Percentiles rank a stretch among this genome's conserved stretches.
These are phyloP conservation scores for Cladophialophora immunda DNA, from an alignment of 2,329 filamentous ascomycete species.

Conservation along the genomic window DNA sequence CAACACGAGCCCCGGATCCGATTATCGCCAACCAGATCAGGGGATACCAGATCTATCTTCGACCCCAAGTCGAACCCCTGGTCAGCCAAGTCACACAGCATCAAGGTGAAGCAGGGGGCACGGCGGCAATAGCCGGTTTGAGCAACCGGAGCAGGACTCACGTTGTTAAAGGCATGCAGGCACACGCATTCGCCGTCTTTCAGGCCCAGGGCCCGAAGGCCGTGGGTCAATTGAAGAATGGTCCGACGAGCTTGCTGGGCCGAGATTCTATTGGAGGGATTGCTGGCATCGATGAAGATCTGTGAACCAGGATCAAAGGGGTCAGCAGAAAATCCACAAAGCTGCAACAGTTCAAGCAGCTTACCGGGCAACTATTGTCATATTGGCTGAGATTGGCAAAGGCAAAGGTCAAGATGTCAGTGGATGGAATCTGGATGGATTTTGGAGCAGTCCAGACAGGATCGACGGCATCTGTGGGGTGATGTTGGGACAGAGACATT, in stretches of 20 bases:
- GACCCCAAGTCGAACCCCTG: slow-evolving; percentile 25
- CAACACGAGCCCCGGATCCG: slow-evolving; percentile 59
- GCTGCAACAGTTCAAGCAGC: slow-evolving; percentile 19
- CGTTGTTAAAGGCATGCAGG: slow-evolving; percentile 53
- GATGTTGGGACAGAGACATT: slow-evolving; percentile 29
- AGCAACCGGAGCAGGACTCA: slow-evolving; percentile 44
- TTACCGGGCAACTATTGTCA: slow-evolving; percentile 47
- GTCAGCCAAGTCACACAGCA: slow-evolving; percentile 31
- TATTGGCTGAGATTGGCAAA: slow-evolving; percentile 49
- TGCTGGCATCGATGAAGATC: slow-evolving; percentile 54
- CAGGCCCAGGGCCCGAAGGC: slow-evolving; percentile 50
- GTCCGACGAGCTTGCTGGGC: slow-evolving; percentile 47
- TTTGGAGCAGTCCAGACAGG: slow-evolving; percentile 28
- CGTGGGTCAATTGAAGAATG: slow-evolving; percentile 52
- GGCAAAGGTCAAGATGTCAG: slow-evolving; percentile 53
- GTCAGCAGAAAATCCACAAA: slow-evolving; percentile 10
- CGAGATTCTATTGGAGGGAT: slow-evolving; percentile 49
- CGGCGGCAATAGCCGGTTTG: slow-evolving; percentile 35
- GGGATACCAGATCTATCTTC: slow-evolving; percentile 49
- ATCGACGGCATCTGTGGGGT: slow-evolving; percentile 8
- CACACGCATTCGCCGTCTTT: slow-evolving; percentile 54
- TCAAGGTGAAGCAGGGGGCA: slow-evolving; percentile 29
- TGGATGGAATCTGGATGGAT: slow-evolving; percentile 22
- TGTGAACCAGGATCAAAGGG: slow-evolving; percentile 16
- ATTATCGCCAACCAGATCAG: slow-evolving; percentile 53